Conservation (phyloP, 169 alveolate species). For the Plasmodium yoelii region DNA sequence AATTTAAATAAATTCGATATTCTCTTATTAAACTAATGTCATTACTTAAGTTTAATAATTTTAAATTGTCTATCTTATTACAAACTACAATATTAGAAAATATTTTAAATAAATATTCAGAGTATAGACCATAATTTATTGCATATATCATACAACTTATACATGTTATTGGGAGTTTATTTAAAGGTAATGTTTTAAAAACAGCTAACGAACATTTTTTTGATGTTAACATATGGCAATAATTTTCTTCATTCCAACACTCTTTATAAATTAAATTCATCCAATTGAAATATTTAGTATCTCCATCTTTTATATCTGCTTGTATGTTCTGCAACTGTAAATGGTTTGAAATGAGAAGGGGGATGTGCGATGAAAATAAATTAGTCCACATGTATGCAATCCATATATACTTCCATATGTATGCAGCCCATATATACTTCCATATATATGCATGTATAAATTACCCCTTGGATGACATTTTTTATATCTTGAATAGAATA, state of each 20-base stretch:
- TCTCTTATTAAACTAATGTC: constrained; percentile 41
- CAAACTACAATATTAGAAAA: constrained; percentile 11
- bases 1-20: constrained; percentile 28
- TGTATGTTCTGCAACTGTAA: constrained; percentile 19
- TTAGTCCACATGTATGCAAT: no score
- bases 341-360: background rate
- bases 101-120: constrained; percentile 19
- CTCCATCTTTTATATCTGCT: constrained; percentile 5
- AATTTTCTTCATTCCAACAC: constrained; percentile 32
- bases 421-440: no score
- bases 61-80: constrained; percentile 15
- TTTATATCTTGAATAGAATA: constrained; percentile 24
- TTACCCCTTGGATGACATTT: constrained; percentile 25
- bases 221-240: constrained; percentile 10
- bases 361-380: background rate
- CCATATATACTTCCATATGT: no score
- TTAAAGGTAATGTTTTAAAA: constrained; percentile 22
- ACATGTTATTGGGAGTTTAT: constrained; percentile 28
- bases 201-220: constrained; percentile 20
- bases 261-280: constrained; percentile 34
- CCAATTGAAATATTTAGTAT: constrained; percentile 30
- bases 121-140: constrained; percentile 32
- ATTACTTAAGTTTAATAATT: constrained; percentile 12
- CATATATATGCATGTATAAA: background rate
- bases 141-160: constrained; percentile 32